Base-by-base conservation (phyloP, 768 basidiomycete genomes). In the Leccinum boreale region DNA sequence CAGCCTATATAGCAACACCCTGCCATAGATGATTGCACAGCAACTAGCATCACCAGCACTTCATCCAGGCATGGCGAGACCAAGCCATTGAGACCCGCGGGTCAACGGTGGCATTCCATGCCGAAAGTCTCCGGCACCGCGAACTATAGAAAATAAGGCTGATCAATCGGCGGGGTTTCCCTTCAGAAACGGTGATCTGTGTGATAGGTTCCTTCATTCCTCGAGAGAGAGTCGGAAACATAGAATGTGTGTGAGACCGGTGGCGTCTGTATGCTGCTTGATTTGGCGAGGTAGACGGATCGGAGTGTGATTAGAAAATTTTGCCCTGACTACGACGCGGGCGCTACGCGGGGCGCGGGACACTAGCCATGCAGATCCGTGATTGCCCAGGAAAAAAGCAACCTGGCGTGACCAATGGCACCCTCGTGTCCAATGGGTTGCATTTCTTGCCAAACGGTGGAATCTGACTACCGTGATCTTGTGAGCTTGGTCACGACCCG, bases 1-100 rank as follows among this genome's bases (percentile, higher is more conserved):
- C 63, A 53, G 53, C 31, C 33, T 68, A 68, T 68, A 68, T 67
- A 68, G 42, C 46, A 12, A 33, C 29, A 19, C 15, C 53, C 52
- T 8, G 55, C 12, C 29, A 62, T 58, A 48, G 56, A 58, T 63
- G 61, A 53, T 24, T 17, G 50, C 66, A 67, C 64, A 68, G 66
- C 54, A 63, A 52, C 10, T 1, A 21, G 9, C 28, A 28, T 56
- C 15, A 15, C 19, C 3, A 42, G 50, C 39, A 52, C 17, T 23
- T n/a, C 5, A 26, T 44, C 52, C 47, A 17, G 57, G 46, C 35
- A 53, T 62, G 59, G 61, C 31, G 23, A 23, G 35, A 44, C 7
- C 15, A 28, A 39, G 17, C 36, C 53, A 50, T 56, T 52, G 52
- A 31, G 17, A 53, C 51, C 29, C 29, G 24, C 44, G 33, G 19